Evolutionary conservation across 1,284 basidiomycete genomes (phyloP).

Genomic region (Sutorius eximius): DNA sequence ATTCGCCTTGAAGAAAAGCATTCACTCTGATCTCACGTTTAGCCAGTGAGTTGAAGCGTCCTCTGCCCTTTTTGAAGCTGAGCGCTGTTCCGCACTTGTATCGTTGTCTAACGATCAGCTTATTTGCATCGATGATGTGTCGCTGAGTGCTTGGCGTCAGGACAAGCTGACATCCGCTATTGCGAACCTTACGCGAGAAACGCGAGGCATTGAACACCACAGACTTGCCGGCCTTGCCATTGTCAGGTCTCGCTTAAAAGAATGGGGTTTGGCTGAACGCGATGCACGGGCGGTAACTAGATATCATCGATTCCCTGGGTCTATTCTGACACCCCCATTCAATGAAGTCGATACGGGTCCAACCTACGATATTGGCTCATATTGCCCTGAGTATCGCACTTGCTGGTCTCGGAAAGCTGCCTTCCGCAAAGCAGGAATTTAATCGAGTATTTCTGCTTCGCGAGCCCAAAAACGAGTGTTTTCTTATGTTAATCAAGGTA

Average conservation of each 20-base stretch:
- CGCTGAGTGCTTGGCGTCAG: conserved; percentile 2
- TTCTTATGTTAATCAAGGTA: neutral
- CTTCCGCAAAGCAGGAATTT: neutral
- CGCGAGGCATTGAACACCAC: neutral
- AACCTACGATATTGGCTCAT: neutral
- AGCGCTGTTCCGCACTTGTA: neutral
- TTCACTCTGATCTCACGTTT: neutral
- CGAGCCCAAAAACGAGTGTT: neutral
- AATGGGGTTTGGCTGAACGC: neutral
- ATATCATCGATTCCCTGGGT: neutral
- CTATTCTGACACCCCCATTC: neutral
- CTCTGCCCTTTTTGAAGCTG: neutral
- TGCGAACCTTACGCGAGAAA: neutral
- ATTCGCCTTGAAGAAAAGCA: neutral
- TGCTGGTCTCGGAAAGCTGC: neutral
- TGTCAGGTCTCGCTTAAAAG: neutral
- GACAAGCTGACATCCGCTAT: neutral
- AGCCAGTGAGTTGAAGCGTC: neutral
- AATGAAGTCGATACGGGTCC: neutral
- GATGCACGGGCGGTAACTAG: neutral
- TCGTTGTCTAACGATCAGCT: neutral
- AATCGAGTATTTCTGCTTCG: neutral
- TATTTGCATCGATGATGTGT: neutral
- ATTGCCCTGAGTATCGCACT: neutral
- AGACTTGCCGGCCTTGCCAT: neutral